These are phyloP conservation scores for Pseudonectria foliicola DNA, from an alignment of 2,329 filamentous ascomycete species.

Conservation along the genomic window DNA sequence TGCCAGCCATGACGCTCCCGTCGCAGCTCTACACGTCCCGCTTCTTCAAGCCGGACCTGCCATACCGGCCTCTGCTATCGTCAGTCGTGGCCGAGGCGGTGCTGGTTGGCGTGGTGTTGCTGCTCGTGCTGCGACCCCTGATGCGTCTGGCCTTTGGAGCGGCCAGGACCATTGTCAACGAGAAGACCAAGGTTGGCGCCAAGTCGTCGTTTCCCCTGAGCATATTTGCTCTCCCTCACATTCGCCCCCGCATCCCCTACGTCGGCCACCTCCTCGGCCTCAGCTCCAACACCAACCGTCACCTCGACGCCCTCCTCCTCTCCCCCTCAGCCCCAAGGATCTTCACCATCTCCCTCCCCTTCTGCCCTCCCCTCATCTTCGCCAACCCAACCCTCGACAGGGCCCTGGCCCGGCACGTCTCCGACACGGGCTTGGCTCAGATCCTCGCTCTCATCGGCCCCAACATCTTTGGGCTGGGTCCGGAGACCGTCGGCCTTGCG, in stretches of 20 bases:
- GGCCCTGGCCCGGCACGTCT: conserved; percentile 19
- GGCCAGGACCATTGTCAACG: no score
- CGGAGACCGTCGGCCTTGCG: conserved; percentile 16
- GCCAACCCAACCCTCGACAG: conserved; percentile 23
- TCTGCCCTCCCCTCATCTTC: conserved; percentile 18
- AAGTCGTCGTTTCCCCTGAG: conserved; percentile 1
- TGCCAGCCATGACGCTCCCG: no score
- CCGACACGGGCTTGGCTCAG: conserved; percentile 24
- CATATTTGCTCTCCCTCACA: conserved; percentile 15
- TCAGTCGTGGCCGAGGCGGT: no score
- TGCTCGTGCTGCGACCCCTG: no score
- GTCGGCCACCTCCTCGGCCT: conserved; percentile 20
- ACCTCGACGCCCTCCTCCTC: conserved; percentile 19
- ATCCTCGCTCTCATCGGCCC: conserved; percentile 23
- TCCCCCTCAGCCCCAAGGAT: conserved; percentile 13
- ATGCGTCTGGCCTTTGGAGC: no score
- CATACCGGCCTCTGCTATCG: no score
- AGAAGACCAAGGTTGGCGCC: no score
- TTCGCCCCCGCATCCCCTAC: conserved; percentile 16
- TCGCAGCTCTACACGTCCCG: no score
- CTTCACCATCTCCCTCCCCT: conserved; percentile 25
- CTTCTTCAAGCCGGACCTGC: no score
- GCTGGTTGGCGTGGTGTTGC: no score
- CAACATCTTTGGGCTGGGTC: conserved; percentile 19
- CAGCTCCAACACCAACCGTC: conserved; percentile 18